Evolutionary conservation across 371 early-diverging fungal genomes (phyloP), one percentile per base, ranked within the genome.

Genomic region (Sporodiniella umbellata): DNA sequence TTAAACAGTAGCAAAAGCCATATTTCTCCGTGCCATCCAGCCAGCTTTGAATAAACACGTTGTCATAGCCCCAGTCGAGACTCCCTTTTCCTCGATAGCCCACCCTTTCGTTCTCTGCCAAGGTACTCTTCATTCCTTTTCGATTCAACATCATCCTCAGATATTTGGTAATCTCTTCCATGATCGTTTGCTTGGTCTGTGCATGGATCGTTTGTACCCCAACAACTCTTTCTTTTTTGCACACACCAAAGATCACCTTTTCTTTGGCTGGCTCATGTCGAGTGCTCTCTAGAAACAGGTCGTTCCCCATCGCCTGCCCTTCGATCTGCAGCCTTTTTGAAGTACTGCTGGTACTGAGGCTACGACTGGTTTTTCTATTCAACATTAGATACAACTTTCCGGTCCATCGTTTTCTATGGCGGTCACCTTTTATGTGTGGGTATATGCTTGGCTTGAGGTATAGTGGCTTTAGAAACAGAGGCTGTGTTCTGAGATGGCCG

Each of bases 1-100:
- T 79, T 51, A 95, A 69, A 30, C 86, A 78, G 66, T 93, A 96
- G 0, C 90, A 90, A 33, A 96, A 66, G 1, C 95, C 96, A 62
- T 87, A 90, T 43, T 86, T 83, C 44, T 77, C 70, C 3, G 81
- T 76, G 42, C 86, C 80, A 53, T 89, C 89, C 45, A 91, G 78
- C 90, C 92, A 89, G 67, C 83, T 85, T 47, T 79, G 68, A 48
- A 92, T 68, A 56, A 90, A 89, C 38, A 89, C 48, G 30, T 60
- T 60, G 26, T 33, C 18, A 1, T 1, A 2, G 3, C 28, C 19
- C 61, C 61, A 60, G 26, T 38, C 25, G 30, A 53, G 45, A 22
- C 11, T 42, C 2, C 21, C 24, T 22, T 8, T 8, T 31, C 31
- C 24, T 17, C 17, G 19, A n/a, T 42, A 42, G 1, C 12, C 22